Conservation (phyloP, 2,329 filamentous ascomycete genomes). For the Aspergillus hortae region DNA sequence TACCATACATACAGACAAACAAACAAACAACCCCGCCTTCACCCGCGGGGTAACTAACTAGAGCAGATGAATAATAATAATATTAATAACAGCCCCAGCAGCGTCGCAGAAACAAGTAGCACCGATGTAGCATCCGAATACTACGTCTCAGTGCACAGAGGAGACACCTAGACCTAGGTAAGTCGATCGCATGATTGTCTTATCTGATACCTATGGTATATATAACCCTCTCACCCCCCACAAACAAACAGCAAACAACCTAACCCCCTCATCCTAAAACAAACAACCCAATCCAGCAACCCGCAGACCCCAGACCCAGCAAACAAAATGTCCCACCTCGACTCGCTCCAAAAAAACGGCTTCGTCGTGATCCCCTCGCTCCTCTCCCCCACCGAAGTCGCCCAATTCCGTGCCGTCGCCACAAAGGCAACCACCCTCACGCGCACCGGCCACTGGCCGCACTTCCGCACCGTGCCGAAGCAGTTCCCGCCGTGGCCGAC, state of each 20-base stretch:
- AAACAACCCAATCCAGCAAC: neutral
- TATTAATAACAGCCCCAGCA: too few relatives aligned
- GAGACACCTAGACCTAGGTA: too few relatives aligned
- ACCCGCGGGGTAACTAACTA: too few relatives aligned
- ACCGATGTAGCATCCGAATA: too few relatives aligned
- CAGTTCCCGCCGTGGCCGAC: conserved; percentile 84
- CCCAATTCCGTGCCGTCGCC: conserved; percentile 59
- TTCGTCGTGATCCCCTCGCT: conserved; percentile 70
- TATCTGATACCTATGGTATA: too few relatives aligned
- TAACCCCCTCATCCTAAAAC: neutral
- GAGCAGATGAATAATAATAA: too few relatives aligned
- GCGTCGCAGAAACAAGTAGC: too few relatives aligned
- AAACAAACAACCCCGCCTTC: too few relatives aligned
- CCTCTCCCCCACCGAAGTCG: conserved; percentile 55
- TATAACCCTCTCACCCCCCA: neutral
- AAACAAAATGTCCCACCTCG: conserved; percentile 38
- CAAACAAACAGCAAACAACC: neutral
- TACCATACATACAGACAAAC: too few relatives aligned
- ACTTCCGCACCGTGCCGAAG: conserved; percentile 79
- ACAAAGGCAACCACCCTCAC: conserved; percentile 57
- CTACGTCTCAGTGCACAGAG: too few relatives aligned
- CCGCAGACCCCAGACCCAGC: conserved; percentile 5
- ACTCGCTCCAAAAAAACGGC: conserved; percentile 64
- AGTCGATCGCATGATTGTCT: too few relatives aligned
- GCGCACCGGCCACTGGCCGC: conserved; percentile 71